A percentile compares a stretch with the other conserved stretches of the same genome.
Evolutionary conservation across 2,329 filamentous ascomycete species (phyloP).

Genomic region (Daldinia sp.): DNA sequence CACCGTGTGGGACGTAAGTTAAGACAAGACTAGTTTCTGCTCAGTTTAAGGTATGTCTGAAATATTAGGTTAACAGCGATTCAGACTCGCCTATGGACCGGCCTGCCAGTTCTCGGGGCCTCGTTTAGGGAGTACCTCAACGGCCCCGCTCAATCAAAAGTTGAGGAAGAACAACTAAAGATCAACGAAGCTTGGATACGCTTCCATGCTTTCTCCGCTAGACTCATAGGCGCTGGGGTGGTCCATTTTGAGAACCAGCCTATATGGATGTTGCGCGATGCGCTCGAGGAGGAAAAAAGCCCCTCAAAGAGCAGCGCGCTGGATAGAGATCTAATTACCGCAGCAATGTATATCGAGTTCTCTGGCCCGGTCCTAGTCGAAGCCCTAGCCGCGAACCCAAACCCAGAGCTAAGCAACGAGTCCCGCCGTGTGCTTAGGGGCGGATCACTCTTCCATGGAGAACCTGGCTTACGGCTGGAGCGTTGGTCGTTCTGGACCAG

Average conservation of each 20-base stretch:
- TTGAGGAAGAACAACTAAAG: conserved; percentile 21
- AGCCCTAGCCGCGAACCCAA: conserved; percentile 27
- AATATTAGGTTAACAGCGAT: conserved; percentile 5
- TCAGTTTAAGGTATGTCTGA: not conserved
- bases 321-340: conserved; percentile 37
- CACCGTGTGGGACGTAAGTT: conserved; percentile 41
- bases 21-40: not conserved
- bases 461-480: conserved; percentile 37
- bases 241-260: conserved; percentile 28
- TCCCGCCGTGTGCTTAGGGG: conserved; percentile 32
- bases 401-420: conserved; percentile 35
- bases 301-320: conserved; percentile 1
- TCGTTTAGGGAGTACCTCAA: conserved; percentile 38
- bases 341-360: conserved; percentile 44
- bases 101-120: conserved; percentile 41
- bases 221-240: conserved; percentile 39
- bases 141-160: conserved; percentile 18
- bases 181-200: conserved; percentile 33
- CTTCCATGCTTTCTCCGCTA: conserved; percentile 44
- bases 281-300: conserved; percentile 38
- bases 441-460: conserved; percentile 37
- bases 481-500: conserved; percentile 44
- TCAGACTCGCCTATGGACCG: conserved; percentile 39
- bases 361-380: conserved; percentile 39
- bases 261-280: conserved; percentile 44